Base-by-base conservation (phyloP, 2,329 filamentous ascomycete species). In the Harringtonia lauricola region DNA sequence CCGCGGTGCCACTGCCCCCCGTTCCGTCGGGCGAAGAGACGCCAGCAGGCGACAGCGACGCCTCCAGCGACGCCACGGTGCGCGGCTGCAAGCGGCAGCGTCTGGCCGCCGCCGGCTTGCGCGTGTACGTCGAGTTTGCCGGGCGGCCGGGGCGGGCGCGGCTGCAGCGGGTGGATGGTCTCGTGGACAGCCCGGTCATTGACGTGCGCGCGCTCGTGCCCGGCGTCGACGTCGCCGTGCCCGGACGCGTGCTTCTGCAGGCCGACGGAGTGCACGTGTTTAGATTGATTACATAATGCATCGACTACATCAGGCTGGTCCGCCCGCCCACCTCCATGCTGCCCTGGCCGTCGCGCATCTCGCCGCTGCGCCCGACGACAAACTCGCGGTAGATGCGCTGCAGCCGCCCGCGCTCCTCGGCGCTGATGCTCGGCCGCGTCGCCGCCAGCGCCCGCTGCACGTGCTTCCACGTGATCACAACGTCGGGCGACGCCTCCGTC, bases 311-410 rank as follows among this genome's bases (percentile, higher is more conserved):
- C 63, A 98, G 69, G 64, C 88, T 96, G 54, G 83, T 90, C 58
- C 92, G 72, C 14, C 89, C 92, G 8, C 92, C 92, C 64, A 98
- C 79, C 64, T 96, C 92, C 61, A 81, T 94, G 45, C 83, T 85
- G 0, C 85, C 88, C 63, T 96, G 86, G 2, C 92, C 92, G 62
- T 84, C 90, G 47, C 81, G 86, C 86, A 98, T 88, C 67, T 96
- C 89, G 8, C 92, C 92, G 61, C 89, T 95, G 53, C 92, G 74
- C 0, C 88, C 89, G 4, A 86, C 85, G 1, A 95, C 81, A 68
- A 98, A 98, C 64, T 98, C 92, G 15, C 74, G 71, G 59, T 98
- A 98, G 48, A 98, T 95, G 34, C 76, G 76, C 55, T 77, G 72
- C 51, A 98, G 63, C 47, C 90, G 70, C 49, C 67, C 71, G 54